Evolutionary conservation across 768 basidiomycete species (phyloP), one percentile per base, ranked within the genome.

Genomic region (Boletus rubescentipes): DNA sequence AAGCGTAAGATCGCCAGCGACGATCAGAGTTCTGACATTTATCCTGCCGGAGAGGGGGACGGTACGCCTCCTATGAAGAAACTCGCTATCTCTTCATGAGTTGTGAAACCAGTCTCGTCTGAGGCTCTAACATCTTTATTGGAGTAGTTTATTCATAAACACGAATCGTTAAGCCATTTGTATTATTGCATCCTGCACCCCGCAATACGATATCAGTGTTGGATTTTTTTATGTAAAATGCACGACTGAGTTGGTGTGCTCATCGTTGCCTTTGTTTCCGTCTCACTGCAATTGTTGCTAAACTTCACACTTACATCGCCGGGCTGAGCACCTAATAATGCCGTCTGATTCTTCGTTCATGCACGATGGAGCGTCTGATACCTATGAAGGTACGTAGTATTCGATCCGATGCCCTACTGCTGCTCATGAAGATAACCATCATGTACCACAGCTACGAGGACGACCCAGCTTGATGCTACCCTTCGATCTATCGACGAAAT

Each of bases 1-100:
- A 92, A 92, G 71, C 89, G 89, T 79, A 92, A 92, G 81, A 82
- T 82, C 66, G 83, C 80, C 49, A 75, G 77, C 55, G 76, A 76
- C 66, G 76, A 80, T 62, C 65, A 48, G 36, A 50, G 50, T 59
- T 63, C 68, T 48, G 68, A 74, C 51, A 42, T 71, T 60, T 59
- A 68, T 61, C 67, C 65, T 61, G 46, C 34, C 26, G 52, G 26
- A 48, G 76, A 77, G 62, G 72, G 63, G 49, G 75, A 74, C 49
- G 77, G 76, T 49, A 84, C 81, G 37, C 88, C 88, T 44, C 86
- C 86, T 4, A 64, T 77, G 62, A 91, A 91, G 75, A 89, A 85
- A 68, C 54, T 84, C 47, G 84, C 85, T 23, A 65, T 88, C 59
- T 67, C 69, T 41, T 61, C 66, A 53, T 67, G 64, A 68, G 59